Evolutionary conservation across 371 early-diverging fungal genomes (phyloP).

Genomic region (Syncephalastrum contaminatum): DNA sequence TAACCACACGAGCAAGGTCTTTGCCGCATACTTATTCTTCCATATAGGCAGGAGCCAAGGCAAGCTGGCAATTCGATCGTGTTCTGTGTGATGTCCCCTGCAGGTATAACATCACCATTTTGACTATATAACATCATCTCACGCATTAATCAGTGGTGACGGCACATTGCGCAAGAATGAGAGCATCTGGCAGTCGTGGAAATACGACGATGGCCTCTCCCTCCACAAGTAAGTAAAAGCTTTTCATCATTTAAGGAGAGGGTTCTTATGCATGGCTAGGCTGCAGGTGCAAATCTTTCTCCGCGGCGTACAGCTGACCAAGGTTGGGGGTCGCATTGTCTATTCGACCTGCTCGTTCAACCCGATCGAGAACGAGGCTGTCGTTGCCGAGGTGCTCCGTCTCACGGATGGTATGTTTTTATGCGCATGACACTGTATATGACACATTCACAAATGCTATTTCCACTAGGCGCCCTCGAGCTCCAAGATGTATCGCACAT

Average conservation of each 20-base stretch:
- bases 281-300: constrained; percentile 87
- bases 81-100: constrained; percentile 99
- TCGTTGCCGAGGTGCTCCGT: constrained; percentile 83
- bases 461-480: constrained; percentile 59
- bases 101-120: constrained; percentile 27
- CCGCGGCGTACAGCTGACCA: constrained; percentile 86
- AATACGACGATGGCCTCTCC: constrained; percentile 66
- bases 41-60: constrained; percentile 1
- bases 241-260: not conserved
- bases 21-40: not conserved
- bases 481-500: constrained; percentile 82
- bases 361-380: constrained; percentile 96
- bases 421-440: not conserved
- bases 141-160: constrained; percentile 74
- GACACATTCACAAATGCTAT: not conserved
- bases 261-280: no score
- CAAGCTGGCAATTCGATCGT: constrained; percentile 84
- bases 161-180: constrained; percentile 98
- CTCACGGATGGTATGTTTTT: constrained; percentile 45
- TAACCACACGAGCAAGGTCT: not conserved
- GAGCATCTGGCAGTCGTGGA: constrained; percentile 90
- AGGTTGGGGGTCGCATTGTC: constrained; percentile 94
- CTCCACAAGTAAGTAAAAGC: constrained; percentile 73
- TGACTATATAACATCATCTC: no score
- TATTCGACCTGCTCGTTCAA: constrained; percentile 99